Percentiles rank a stretch among this genome's conserved stretches.
phyloP scores from a whole-genome alignment of 345 rosid genomes.

The Eucalyptus shirleyi region DNA sequence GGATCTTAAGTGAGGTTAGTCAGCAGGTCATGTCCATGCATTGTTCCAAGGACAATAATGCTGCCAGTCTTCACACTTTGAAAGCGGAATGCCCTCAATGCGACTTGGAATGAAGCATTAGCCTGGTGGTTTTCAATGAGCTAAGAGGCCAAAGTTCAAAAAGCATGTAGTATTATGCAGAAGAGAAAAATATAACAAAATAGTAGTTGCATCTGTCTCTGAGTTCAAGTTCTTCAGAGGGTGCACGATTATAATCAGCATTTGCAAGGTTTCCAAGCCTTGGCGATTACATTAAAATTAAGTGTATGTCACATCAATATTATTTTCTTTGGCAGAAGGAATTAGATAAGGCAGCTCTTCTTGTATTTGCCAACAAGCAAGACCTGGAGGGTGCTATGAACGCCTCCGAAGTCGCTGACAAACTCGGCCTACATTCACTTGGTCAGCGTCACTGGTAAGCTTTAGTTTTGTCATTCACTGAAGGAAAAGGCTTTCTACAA shows the following conservation, averaged over 20 bases:
- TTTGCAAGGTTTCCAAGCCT: background rate
- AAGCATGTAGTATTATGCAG: background rate
- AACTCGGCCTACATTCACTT: conserved; percentile 47
- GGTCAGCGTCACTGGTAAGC: conserved; percentile 36
- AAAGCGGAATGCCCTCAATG: background rate
- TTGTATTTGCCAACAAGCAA: conserved; percentile 71
- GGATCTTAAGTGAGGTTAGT: conserved; percentile 43
- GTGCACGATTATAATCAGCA: background rate
- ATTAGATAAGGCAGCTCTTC: conserved; percentile 38
- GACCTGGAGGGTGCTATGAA: conserved; percentile 35
- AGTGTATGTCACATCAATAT: background rate
- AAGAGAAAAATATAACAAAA: background rate
- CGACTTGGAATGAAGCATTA: background rate
- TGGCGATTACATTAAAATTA: background rate
- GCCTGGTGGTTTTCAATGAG: background rate
- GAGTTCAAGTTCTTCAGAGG: background rate
- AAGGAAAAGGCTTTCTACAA: background rate
- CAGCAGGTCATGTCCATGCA: background rate
- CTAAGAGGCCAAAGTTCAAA: background rate
- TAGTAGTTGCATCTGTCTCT: background rate
- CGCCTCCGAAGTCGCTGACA: conserved; percentile 35
- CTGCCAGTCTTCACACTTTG: background rate
- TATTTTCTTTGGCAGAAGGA: conserved; percentile 27
- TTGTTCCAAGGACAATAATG: background rate
- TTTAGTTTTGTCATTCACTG: background rate